phyloP scores from a whole-genome alignment of 352 stramenopile genomes.

The Globisporangium emineosum region DNA sequence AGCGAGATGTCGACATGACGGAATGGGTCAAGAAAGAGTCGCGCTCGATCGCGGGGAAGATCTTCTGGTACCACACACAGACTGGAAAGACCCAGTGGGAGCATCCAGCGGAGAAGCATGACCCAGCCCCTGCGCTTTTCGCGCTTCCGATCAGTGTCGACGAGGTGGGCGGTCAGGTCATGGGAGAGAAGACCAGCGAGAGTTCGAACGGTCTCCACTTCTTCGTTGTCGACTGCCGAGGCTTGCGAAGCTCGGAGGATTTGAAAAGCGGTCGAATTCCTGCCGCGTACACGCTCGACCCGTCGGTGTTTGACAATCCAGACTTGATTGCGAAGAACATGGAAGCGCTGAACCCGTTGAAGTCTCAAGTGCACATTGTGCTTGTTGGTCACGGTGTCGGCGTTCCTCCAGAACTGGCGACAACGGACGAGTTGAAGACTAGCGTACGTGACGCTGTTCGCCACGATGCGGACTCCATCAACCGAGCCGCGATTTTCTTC shows the following conservation, averaged over 20 bases:
- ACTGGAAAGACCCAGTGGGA: constrained; percentile 80
- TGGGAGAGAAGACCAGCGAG: constrained; percentile 51
- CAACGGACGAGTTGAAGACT: constrained; percentile 64
- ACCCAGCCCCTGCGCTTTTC: constrained; percentile 57
- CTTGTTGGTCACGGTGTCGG: constrained; percentile 71
- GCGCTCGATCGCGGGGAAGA: constrained; percentile 63
- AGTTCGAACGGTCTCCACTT: constrained; percentile 34
- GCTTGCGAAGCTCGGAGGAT: constrained; percentile 70
- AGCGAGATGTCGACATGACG: constrained; percentile 66
- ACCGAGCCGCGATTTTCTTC: constrained; percentile 77
- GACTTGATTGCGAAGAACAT: constrained; percentile 76
- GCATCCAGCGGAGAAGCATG: constrained; percentile 59
- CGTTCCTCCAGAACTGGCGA: constrained; percentile 55
- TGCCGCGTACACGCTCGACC: constrained; percentile 70
- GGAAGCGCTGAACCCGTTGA: constrained; percentile 65
- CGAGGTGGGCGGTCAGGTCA: constrained; percentile 64
- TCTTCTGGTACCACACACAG: constrained; percentile 79
- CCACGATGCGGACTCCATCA: constrained; percentile 62
- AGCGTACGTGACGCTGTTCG: constrained; percentile 74
- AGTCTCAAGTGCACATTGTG: constrained; percentile 73
- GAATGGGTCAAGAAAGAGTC: constrained; percentile 80
- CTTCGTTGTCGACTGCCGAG: constrained; percentile 79
- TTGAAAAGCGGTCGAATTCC: constrained; percentile 78
- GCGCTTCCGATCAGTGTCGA: constrained; percentile 63
- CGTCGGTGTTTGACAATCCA: constrained; percentile 75